A percentile compares a stretch with the other conserved stretches of the same genome.
These are phyloP conservation scores for Lycium barbarum DNA, from an alignment of 257 asterid species.

Conservation along the genomic window DNA sequence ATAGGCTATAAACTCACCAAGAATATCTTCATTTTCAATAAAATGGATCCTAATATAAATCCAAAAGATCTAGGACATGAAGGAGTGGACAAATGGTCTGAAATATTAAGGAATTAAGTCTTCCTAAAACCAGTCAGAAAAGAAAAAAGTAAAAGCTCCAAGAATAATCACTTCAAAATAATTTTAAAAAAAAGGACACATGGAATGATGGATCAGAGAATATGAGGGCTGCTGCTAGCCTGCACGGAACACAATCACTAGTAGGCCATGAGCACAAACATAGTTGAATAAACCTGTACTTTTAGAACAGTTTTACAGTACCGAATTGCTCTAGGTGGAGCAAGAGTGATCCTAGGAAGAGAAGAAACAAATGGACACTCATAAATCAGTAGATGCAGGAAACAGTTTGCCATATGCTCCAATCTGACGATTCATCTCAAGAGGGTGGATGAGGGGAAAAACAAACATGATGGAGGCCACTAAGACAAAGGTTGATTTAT, in stretches of 20 bases:
- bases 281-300: not conserved
- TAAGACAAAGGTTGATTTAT: conserved; percentile 9
- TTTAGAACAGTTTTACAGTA: not conserved
- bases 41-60: not conserved
- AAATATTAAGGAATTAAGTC: conserved; percentile 2
- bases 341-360: not conserved
- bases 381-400: conserved; percentile 2
- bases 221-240: not conserved
- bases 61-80: not conserved
- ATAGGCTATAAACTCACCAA: not conserved
- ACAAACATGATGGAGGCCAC: not conserved
- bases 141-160: not conserved
- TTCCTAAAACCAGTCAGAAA: conserved; percentile 1
- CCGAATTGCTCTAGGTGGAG: not conserved
- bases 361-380: conserved; percentile 3
- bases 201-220: not conserved
- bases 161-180: not conserved
- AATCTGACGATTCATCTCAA: conserved; percentile 24
- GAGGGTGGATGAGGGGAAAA: not conserved
- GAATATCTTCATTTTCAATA: not conserved
- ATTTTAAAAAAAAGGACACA: not conserved
- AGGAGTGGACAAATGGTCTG: not conserved
- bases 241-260: not conserved
- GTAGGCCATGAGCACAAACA: not conserved
- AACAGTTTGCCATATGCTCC: not conserved